Conservation (phyloP, 495 filamentous ascomycete species). For the Symbiotaphrina buchneri region DNA sequence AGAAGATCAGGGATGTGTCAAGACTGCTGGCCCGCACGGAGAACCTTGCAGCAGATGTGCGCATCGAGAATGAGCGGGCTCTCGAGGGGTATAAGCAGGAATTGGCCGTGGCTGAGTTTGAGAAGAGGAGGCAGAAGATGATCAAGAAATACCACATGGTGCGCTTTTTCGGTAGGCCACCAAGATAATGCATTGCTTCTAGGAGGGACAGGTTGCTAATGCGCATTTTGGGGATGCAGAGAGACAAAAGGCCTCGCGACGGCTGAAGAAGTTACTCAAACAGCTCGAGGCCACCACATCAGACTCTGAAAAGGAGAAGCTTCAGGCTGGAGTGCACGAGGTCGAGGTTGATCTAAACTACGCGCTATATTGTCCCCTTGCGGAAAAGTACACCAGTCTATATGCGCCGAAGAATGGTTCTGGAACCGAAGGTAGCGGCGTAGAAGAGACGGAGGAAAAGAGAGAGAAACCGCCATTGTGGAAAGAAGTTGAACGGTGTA, state of each 20-base stretch:
- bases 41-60: slow-evolving; percentile 48
- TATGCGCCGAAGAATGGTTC: slow-evolving; percentile 17
- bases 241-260: slow-evolving; percentile 58
- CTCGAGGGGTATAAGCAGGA: slow-evolving; percentile 53
- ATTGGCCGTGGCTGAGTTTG: slow-evolving; percentile 28
- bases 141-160: slow-evolving; percentile 87
- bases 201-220: not conserved
- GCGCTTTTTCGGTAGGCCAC: slow-evolving; percentile 55
- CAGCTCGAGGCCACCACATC: slow-evolving; percentile 23
- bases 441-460: not conserved
- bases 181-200: too few species aligned
- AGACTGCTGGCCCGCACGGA: slow-evolving; percentile 14
- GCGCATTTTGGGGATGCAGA: slow-evolving; percentile 29
- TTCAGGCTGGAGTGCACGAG: slow-evolving; percentile 36
- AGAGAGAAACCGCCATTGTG: slow-evolving; percentile 1
- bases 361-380: slow-evolving; percentile 57
- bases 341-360: slow-evolving; percentile 75
- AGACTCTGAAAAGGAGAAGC: slow-evolving; percentile 21
- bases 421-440: not conserved
- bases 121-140: slow-evolving; percentile 42
- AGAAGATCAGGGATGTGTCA: slow-evolving; percentile 25
- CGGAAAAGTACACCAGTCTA: slow-evolving; percentile 57
- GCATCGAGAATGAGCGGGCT: slow-evolving; percentile 61
- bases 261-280: slow-evolving; percentile 38
- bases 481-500: slow-evolving; percentile 5